Evolutionary conservation across 2,329 filamentous ascomycete species (phyloP).

Genomic region (Alternaria burnsii): DNA sequence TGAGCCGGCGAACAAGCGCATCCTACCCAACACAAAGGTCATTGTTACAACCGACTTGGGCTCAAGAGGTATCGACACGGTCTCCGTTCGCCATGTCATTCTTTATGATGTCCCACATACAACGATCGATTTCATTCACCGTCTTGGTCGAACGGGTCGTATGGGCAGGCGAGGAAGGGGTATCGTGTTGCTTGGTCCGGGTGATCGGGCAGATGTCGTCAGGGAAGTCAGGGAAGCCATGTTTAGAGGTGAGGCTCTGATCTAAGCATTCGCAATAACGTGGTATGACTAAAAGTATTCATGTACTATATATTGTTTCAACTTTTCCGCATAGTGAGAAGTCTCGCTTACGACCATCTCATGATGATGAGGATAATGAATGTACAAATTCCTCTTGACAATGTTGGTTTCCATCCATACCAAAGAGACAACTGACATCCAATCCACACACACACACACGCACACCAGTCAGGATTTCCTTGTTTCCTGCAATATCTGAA

Average conservation of each 20-base stretch:
- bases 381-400: background rate
- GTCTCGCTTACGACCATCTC: background rate
- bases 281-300: background rate
- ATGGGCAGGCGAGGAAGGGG: conserved; percentile 92
- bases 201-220: conserved; percentile 89
- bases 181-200: conserved; percentile 87
- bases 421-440: no score
- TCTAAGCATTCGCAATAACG: conserved; percentile 37
- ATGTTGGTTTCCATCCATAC: no score
- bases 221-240: conserved; percentile 85
- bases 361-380: background rate
- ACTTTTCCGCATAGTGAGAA: background rate
- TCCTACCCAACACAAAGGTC: conserved; percentile 81
- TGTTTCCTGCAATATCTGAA: background rate
- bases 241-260: conserved; percentile 60
- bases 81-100: conserved; percentile 89
- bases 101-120: conserved; percentile 98
- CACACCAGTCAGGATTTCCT: background rate
- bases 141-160: conserved; percentile 86
- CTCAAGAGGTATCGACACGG: conserved; percentile 91
- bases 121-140: conserved; percentile 97
- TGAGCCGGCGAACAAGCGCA: conserved; percentile 45
- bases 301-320: conserved; percentile 1
- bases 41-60: conserved; percentile 94
- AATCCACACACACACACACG: background rate